phyloP scores from a whole-genome alignment of 495 filamentous ascomycete species.

The Penicillium dipodomyicola region DNA sequence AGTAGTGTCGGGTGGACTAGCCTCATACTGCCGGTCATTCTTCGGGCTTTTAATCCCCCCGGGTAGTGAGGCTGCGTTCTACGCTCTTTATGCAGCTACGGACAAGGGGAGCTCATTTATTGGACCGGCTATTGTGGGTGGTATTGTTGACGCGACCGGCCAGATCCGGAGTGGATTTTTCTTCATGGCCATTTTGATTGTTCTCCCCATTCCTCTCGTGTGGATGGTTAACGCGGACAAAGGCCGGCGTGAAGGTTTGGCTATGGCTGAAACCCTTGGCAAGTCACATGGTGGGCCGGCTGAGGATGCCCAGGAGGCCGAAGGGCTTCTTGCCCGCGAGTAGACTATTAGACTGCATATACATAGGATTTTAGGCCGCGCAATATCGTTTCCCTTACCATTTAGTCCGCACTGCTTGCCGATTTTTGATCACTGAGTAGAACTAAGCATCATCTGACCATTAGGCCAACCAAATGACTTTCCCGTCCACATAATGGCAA shows the following conservation, averaged over 20 bases:
- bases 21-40: slow-evolving; percentile 79
- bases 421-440: no score
- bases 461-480: no score
- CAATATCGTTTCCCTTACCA: no score
- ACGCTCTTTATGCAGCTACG: slow-evolving; percentile 88
- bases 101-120: slow-evolving; percentile 90
- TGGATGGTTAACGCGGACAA: slow-evolving; percentile 78
- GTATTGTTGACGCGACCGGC: slow-evolving; percentile 76
- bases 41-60: slow-evolving; percentile 84
- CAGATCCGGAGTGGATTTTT: slow-evolving; percentile 85
- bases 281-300: slow-evolving; percentile 15
- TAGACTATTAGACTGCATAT: slow-evolving; percentile 1
- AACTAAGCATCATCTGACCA: no score
- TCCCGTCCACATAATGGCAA: no score
- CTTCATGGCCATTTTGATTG: slow-evolving; percentile 76
- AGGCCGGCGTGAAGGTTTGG: slow-evolving; percentile 66
- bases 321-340: slow-evolving; percentile 31
- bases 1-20: slow-evolving; percentile 78
- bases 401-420: no score
- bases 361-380: no score
- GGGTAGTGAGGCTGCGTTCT: slow-evolving; percentile 89
- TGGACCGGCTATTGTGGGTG: slow-evolving; percentile 82
- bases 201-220: slow-evolving; percentile 73
- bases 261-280: slow-evolving; percentile 60
- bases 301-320: slow-evolving; percentile 29